phyloP scores from a whole-genome alignment of 2,329 filamentous ascomycete species.

The Colletotrichum musicola region DNA sequence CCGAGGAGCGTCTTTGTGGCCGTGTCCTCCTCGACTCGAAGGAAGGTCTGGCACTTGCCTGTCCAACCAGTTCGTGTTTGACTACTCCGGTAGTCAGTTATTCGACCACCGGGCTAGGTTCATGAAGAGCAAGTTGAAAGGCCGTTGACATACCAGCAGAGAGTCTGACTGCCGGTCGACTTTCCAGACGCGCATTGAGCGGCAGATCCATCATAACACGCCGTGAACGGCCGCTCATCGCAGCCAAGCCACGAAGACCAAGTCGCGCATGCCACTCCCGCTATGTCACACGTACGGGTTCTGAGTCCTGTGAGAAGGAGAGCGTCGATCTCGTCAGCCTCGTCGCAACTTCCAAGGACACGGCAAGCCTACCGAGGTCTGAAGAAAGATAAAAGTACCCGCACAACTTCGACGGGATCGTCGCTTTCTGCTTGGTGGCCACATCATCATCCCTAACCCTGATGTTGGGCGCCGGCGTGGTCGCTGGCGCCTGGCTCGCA shows the following conservation, averaged over 20 bases:
- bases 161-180: conserved; percentile 2
- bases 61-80: not conserved
- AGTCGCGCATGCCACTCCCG: not conserved
- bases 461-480: not conserved
- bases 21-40: conserved; percentile 14
- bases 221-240: not conserved
- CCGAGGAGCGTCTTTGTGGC: conserved; percentile 21
- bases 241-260: conserved; percentile 16
- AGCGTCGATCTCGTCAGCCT: not conserved
- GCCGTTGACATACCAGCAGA: conserved; percentile 23
- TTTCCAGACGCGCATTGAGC: conserved; percentile 4
- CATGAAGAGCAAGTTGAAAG: too few species aligned
- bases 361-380: not conserved
- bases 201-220: not conserved
- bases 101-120: not conserved
- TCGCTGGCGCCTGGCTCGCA: not conserved
- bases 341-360: too few species aligned
- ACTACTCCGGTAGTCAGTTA: not conserved
- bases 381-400: conserved; percentile 16
- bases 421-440: not conserved
- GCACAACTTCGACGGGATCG: conserved; percentile 70
- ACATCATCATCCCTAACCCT: not conserved
- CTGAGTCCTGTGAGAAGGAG: not conserved
- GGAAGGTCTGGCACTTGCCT: conserved; percentile 23
- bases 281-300: conserved; percentile 8